Conservation (phyloP, 306 rosid genomes). For the Cucumis sativus region DNA sequence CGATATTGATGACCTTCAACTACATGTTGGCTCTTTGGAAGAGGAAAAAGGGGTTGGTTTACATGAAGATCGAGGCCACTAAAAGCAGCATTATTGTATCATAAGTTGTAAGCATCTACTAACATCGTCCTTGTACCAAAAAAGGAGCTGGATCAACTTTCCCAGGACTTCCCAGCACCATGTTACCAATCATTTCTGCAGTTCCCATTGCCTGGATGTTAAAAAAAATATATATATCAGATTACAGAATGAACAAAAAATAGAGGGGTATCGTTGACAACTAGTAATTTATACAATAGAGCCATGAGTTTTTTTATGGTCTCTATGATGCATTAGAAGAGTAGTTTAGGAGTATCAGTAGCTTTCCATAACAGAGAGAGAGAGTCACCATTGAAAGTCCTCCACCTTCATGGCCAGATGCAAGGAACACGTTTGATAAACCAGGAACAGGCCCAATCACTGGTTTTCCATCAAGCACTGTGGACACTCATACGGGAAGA, state of each 20-base stretch:
- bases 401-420: constrained; percentile 90
- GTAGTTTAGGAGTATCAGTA: neutral
- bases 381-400: constrained; percentile 73
- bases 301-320: neutral
- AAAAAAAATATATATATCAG: neutral
- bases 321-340: constrained; percentile 3
- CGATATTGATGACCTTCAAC: neutral
- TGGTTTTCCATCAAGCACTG: constrained; percentile 96
- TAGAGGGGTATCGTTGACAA: neutral
- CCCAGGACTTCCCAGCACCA: constrained; percentile 48
- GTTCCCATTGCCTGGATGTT: constrained; percentile 71
- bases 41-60: neutral
- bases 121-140: constrained; percentile 35
- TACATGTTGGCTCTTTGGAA: neutral
- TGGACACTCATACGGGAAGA: neutral
- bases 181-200: constrained; percentile 63
- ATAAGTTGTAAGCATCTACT: neutral
- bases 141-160: constrained; percentile 39
- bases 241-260: neutral
- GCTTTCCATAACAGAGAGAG: neutral
- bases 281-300: neutral
- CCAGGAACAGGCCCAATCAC: constrained; percentile 73
- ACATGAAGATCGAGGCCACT: neutral
- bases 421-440: constrained; percentile 60
- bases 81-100: neutral